These are phyloP conservation scores for Russula sp. DNA, from an alignment of 768 basidiomycete species.

Conservation along the genomic window DNA sequence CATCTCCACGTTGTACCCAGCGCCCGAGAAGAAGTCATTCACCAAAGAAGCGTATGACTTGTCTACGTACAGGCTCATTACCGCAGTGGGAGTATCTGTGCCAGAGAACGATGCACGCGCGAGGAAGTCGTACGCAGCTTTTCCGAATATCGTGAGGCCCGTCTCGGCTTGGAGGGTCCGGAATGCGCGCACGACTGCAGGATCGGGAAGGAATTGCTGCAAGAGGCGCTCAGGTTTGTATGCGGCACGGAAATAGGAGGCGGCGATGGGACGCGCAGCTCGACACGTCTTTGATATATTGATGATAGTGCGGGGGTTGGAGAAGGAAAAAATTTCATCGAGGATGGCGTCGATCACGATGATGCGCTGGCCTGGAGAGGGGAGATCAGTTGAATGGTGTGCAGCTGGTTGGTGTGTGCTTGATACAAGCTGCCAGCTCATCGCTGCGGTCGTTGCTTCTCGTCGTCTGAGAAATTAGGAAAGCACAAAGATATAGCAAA, in stretches of 20 bases:
- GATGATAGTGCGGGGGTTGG: conserved; percentile 46
- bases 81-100: neutral
- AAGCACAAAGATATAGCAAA: neutral
- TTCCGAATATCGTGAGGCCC: conserved; percentile 6
- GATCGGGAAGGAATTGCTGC: conserved; percentile 9
- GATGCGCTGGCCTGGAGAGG: conserved; percentile 70
- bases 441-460: neutral
- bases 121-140: conserved; percentile 19
- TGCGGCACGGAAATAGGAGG: conserved; percentile 25
- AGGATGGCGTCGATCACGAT: conserved; percentile 43
- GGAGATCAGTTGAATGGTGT: neutral
- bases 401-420: neutral
- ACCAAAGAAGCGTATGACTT: neutral
- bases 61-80: conserved; percentile 18
- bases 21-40: conserved; percentile 9
- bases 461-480: neutral
- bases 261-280: conserved; percentile 20
- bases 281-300: conserved; percentile 20
- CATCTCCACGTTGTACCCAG: conserved; percentile 9
- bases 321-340: conserved; percentile 52
- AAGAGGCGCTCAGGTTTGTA: conserved; percentile 22
- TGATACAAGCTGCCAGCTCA: neutral
- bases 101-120: neutral
- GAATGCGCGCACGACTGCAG: conserved; percentile 1
- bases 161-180: conserved; percentile 20